Conservation (phyloP, 495 filamentous ascomycete species). For the Aspergillus steynii region DNA sequence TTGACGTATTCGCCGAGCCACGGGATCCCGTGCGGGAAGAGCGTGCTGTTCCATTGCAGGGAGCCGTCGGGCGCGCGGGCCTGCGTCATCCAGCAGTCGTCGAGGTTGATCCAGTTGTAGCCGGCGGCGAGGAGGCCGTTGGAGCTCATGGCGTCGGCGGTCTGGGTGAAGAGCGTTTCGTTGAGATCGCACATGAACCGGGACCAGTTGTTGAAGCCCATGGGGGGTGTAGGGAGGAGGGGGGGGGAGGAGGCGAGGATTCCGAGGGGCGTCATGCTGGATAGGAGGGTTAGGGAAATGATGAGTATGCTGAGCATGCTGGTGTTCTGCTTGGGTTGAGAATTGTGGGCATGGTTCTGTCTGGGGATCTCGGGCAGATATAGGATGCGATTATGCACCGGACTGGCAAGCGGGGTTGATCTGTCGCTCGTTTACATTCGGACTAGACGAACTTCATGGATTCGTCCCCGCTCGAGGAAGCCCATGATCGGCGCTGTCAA, state of each 20-base stretch:
- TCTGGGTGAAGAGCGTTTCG: constrained; percentile 42
- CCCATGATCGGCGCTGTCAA: neutral
- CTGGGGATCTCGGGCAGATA: neutral
- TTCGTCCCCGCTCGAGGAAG: neutral
- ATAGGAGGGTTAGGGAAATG: neutral
- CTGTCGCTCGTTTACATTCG: neutral
- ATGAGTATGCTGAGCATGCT: neutral
- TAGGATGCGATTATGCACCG: neutral
- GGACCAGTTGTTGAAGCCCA: constrained; percentile 49
- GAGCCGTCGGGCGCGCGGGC: constrained; percentile 30
- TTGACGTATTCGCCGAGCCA: constrained; percentile 39
- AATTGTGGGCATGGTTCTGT: neutral
- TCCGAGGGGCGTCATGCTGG: constrained; percentile 1
- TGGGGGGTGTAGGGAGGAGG: constrained; percentile 38
- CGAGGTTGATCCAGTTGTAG: constrained; percentile 43
- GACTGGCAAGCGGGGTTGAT: neutral
- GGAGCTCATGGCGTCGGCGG: constrained; percentile 36
- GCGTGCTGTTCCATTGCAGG: constrained; percentile 36
- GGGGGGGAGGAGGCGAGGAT: constrained; percentile 20
- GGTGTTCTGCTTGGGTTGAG: neutral
- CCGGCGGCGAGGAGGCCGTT: constrained; percentile 40
- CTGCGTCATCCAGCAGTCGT: constrained; percentile 44
- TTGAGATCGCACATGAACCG: constrained; percentile 45
- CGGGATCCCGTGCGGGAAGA: constrained; percentile 41
- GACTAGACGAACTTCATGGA: neutral